Percentiles rank a stretch among this genome's conserved stretches.
phyloP scores from a whole-genome alignment of 257 asterid species.

The Prunella vulgaris region DNA sequence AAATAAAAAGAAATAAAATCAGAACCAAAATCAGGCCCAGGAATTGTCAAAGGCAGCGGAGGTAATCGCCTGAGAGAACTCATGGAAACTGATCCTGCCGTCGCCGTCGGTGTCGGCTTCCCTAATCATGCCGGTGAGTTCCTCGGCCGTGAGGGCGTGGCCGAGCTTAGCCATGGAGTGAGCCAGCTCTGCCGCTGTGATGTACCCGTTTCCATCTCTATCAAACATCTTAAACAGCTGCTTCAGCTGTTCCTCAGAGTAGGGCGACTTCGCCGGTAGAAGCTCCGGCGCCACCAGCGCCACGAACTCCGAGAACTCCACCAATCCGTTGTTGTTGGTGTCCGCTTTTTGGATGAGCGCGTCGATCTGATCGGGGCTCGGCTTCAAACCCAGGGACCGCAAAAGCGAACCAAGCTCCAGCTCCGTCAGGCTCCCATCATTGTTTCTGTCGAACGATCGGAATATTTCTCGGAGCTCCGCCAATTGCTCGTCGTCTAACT shows the following conservation, averaged over 20 bases:
- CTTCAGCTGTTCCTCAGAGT: slow-evolving; percentile 82
- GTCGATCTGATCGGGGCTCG: slow-evolving; percentile 84
- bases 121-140: slow-evolving; percentile 83
- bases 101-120: slow-evolving; percentile 92
- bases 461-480: slow-evolving; percentile 86
- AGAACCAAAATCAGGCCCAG: slow-evolving; percentile 40
- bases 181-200: slow-evolving; percentile 90
- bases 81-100: slow-evolving; percentile 78
- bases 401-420: slow-evolving; percentile 83
- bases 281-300: slow-evolving; percentile 92
- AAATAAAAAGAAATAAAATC: too few relatives aligned
- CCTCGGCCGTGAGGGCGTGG: slow-evolving; percentile 84
- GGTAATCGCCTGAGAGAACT: slow-evolving; percentile 78
- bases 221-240: slow-evolving; percentile 77
- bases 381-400: slow-evolving; percentile 78
- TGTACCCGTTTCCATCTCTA: slow-evolving; percentile 80
- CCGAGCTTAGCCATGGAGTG: slow-evolving; percentile 95
- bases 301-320: slow-evolving; percentile 90
- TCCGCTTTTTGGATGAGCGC: slow-evolving; percentile 73
- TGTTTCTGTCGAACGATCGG: slow-evolving; percentile 82
- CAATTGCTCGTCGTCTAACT: slow-evolving; percentile 74
- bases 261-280: slow-evolving; percentile 76
- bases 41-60: slow-evolving; percentile 92
- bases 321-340: slow-evolving; percentile 71
- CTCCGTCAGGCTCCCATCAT: slow-evolving; percentile 88